Percentiles rank a stretch among this genome's conserved stretches.
These are phyloP conservation scores for Rhexocercosporidium sp. DNA, from an alignment of 2,329 filamentous ascomycete genomes.

Conservation along the genomic window DNA sequence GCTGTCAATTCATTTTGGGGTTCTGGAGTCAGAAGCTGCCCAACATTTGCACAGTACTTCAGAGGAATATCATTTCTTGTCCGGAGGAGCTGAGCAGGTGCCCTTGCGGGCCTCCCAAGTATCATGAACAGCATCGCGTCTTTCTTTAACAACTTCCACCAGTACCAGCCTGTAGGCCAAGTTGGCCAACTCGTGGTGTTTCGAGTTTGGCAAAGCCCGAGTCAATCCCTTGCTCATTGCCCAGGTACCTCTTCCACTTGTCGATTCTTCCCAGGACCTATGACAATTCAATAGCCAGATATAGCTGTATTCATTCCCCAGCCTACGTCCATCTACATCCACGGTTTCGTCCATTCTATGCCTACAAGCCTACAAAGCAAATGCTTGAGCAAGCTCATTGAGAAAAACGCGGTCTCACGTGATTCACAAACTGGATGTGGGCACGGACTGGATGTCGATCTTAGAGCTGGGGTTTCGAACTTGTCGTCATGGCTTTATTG, in stretches of 20 bases:
- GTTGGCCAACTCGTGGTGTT: too few species aligned
- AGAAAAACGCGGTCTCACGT: background rate
- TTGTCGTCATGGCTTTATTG: background rate
- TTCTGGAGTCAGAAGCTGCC: background rate
- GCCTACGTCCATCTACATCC: background rate
- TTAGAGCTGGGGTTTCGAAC: background rate
- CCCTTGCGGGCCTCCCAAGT: background rate
- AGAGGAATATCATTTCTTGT: background rate
- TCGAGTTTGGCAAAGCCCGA: too few species aligned
- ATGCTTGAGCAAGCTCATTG: background rate
- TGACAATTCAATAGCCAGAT: too few species aligned
- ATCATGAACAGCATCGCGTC: background rate
- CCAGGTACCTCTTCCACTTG: too few species aligned
- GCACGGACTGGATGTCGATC: background rate
- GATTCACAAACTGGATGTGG: background rate
- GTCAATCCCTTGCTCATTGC: too few species aligned
- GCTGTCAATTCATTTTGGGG: background rate
- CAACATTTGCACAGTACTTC: background rate
- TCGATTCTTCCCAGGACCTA: too few species aligned
- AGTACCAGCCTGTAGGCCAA: background rate
- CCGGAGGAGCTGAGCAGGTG: background rate
- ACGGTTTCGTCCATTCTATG: too few species aligned
- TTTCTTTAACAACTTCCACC: background rate
- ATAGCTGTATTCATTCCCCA: too few species aligned
- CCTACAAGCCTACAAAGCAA: too few species aligned